These are phyloP conservation scores for Ogataea pini DNA, from an alignment of 805 yeast species.

Conservation along the genomic window DNA sequence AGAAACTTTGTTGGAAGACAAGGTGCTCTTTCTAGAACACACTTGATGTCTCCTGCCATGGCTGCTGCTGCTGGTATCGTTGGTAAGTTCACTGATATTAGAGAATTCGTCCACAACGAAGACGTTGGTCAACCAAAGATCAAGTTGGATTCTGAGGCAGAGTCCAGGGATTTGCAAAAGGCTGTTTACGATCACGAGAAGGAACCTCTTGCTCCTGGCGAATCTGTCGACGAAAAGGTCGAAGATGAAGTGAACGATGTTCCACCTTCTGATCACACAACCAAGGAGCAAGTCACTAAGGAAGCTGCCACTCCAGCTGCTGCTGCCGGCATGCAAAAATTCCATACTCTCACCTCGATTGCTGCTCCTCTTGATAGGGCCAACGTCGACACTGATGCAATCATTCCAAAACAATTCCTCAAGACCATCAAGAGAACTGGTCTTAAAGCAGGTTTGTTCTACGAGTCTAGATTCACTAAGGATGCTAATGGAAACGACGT, in stretches of 20 bases:
- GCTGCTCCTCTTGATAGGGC: slow-evolving; percentile 95
- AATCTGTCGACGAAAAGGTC: slow-evolving; percentile 45
- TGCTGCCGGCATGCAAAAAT: slow-evolving; percentile 66
- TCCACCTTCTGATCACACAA: slow-evolving; percentile 51
- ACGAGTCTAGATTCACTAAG: slow-evolving; percentile 80
- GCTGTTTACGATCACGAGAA: slow-evolving; percentile 72
- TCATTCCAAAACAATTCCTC: slow-evolving; percentile 96
- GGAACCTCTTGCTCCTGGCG: slow-evolving; percentile 56
- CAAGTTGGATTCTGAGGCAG: slow-evolving; percentile 43
- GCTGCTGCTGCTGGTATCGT: slow-evolving; percentile 97
- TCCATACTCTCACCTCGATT: slow-evolving; percentile 73
- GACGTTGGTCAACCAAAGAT: slow-evolving; percentile 61
- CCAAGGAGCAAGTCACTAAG: slow-evolving; percentile 36
- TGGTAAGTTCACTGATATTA: slow-evolving; percentile 89
- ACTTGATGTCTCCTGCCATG: slow-evolving; percentile 98
- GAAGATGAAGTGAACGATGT: slow-evolving; percentile 64
- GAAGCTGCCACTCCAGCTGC: slow-evolving; percentile 33
- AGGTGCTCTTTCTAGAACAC: slow-evolving; percentile 95
- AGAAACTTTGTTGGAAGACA: slow-evolving; percentile 99
- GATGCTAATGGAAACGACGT: slow-evolving; percentile 69
- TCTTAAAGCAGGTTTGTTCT: slow-evolving; percentile 82
- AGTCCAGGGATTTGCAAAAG: slow-evolving; percentile 60
- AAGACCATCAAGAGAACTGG: slow-evolving; percentile 98
- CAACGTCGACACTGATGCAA: slow-evolving; percentile 97
- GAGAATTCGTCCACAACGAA: slow-evolving; percentile 68